Conservation (phyloP, 192 early-diverging fungal species). For the Coemansia sp. region DNA sequence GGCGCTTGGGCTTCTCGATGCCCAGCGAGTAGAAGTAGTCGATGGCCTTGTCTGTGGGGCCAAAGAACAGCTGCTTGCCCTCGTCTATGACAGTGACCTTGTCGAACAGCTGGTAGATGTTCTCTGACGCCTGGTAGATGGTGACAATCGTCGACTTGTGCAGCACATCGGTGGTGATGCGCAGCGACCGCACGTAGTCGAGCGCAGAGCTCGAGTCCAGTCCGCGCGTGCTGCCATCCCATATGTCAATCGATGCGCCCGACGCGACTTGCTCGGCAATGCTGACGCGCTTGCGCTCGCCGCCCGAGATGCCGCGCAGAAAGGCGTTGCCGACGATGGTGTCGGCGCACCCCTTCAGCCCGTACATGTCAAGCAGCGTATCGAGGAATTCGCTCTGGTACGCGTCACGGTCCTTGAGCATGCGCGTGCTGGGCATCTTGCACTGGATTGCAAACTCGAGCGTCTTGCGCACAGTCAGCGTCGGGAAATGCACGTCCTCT, state of each 20-base stretch:
- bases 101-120: constrained; percentile 65
- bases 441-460: constrained; percentile 74
- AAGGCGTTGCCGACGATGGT: constrained; percentile 70
- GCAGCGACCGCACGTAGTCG: constrained; percentile 73
- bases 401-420: constrained; percentile 64
- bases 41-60: constrained; percentile 50
- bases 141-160: constrained; percentile 63
- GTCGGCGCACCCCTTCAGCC: constrained; percentile 51
- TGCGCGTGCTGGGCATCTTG: constrained; percentile 69
- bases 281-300: constrained; percentile 75
- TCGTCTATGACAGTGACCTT: constrained; percentile 55
- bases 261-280: constrained; percentile 76
- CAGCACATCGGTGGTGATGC: constrained; percentile 69
- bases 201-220: constrained; percentile 80
- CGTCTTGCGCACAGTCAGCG: constrained; percentile 77
- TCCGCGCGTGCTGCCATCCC: constrained; percentile 73
- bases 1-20: constrained; percentile 55
- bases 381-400: constrained; percentile 57
- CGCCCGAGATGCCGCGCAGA: constrained; percentile 76
- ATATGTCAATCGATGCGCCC: constrained; percentile 60
- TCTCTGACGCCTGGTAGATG: constrained; percentile 74
- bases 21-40: constrained; percentile 56
- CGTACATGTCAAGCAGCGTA: constrained; percentile 57
- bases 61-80: constrained; percentile 59
- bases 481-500: constrained; percentile 77